Conservation (phyloP, 2,329 filamentous ascomycete species). For the Ascocoryne sarcoides region DNA sequence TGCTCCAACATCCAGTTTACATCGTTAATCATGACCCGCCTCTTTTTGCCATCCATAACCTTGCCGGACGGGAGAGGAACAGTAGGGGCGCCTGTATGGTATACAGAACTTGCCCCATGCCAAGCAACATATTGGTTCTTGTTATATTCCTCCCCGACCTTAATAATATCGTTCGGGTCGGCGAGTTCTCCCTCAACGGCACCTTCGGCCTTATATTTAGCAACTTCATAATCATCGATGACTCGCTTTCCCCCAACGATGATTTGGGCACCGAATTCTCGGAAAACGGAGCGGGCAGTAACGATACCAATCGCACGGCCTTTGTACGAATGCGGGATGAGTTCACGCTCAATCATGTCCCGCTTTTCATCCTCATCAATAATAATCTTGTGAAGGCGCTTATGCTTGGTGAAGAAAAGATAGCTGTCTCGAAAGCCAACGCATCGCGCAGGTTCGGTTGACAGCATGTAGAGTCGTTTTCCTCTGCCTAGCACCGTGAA, state of each 20-base stretch:
- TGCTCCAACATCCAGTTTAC: conserved; percentile 97
- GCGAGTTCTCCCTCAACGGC: conserved; percentile 82
- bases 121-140: conserved; percentile 98
- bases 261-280: conserved; percentile 92
- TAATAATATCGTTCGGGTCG: conserved; percentile 78
- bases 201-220: conserved; percentile 65
- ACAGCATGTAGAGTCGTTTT: conserved; percentile 91
- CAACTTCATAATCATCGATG: conserved; percentile 80
- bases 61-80: conserved; percentile 71
- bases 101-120: conserved; percentile 94
- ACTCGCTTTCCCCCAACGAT: conserved; percentile 83
- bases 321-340: conserved; percentile 98
- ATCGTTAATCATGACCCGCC: conserved; percentile 80
- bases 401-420: conserved; percentile 97
- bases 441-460: conserved; percentile 91
- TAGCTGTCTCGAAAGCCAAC: conserved; percentile 98
- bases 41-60: conserved; percentile 66
- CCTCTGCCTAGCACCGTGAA: conserved; percentile 84
- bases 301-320: conserved; percentile 95
- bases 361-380: conserved; percentile 96
- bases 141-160: conserved; percentile 82
- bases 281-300: conserved; percentile 90
- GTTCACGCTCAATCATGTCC: conserved; percentile 87
- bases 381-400: conserved; percentile 94
- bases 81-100: conserved; percentile 72